Evolutionary conservation across 2,329 filamentous ascomycete genomes (phyloP), one percentile per base, ranked within the genome.

Genomic region (Colletotrichum echinochloae): DNA sequence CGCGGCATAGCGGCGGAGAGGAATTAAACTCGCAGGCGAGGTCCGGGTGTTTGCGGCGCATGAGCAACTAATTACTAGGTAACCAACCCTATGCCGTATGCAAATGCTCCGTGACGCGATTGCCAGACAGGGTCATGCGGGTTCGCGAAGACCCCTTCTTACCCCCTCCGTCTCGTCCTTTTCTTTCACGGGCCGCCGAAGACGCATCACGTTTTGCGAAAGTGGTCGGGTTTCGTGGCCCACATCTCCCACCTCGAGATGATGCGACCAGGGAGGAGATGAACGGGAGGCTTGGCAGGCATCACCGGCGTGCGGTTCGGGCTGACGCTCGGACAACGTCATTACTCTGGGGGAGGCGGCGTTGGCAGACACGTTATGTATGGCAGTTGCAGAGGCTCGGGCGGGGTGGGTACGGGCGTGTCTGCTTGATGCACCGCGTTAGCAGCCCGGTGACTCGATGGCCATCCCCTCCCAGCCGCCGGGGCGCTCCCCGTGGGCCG

Each of bases 321-420:
- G 23, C 37, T 48, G 35, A 44, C 52, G 66, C 55, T 69, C 66
- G 46, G 52, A 69, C 61, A 37, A 60, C 28, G 37, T 48, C 62
- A 9, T 55, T 33, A 7, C 26, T 23, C 20, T 33, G 20, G 44
- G 16, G 41, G 20, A 8, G 18, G 4, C 6, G 28, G 49, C 16
- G 20, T 62, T 61, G 63, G 67, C 56, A 52, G 28, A 35, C 30
- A 54, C 60, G 55, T 61, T 12, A 11, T 60, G 35, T 9, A 7
- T 41, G 56, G 55, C 56, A 61, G 39, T 48, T 63, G 55, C 56
- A 61, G 63, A 66, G 55, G 55, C 62, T 69, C 66, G 23, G 66
- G 48, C 20, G 48, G 30, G 48, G 30, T 20, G n/a, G n/a, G n/a
- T 39, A 57, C 49, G 41, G 49, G 56, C 63, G 33, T 55, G 39